Base-by-base conservation (phyloP, 192 early-diverging fungal genomes). In the Gamsiella multidivaricata region DNA sequence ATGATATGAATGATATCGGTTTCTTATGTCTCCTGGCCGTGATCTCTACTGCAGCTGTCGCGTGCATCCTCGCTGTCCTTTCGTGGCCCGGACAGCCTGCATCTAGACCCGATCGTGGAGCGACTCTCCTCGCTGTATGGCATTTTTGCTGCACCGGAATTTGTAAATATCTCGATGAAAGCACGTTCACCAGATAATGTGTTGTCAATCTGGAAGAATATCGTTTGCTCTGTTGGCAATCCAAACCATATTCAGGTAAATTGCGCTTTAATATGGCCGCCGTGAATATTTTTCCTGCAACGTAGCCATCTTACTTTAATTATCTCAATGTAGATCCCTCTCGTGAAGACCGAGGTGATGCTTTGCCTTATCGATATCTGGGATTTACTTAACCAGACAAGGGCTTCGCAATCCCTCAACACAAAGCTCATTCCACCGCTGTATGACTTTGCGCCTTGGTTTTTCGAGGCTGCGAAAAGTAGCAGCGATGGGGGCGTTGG, bases 391-490 rank as follows among this genome's bases (percentile, higher is more conserved):
- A 71, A 69, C 50, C 76, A 85, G 28, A 84, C 85, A 41, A 70
- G 80, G 57, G 36, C 36, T 2, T 47, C 50, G 1, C 65, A 61
- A 15, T 54, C 62, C 20, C 28, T 58, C 20, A 56, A 57, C n/a
- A 57, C 56, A 9, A 78, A 55, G 18, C 4, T 69, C 18, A 88
- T 90, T 55, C 94, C 94, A 2, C 81, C 88, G 7, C 79, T 94
- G 1, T 93, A 91, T 47, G 91, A 95, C 42, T 88, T 94, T 68
- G 78, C 89, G 8, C 84, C 90, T 3, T 94, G 93, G 92, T 65
- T 95, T 23, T 91, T 96, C 45, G 83, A 94, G 71, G 90, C 92
- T 0, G 75, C 61, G 32, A 72, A 46, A 53, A 71, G 64, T n/a
- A 54, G 26, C 52, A 94, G 89, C 42, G 84, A 89, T 22, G 90